phyloP scores from a whole-genome alignment of 352 stramenopile genomes.

The Pythium sukuiense region DNA sequence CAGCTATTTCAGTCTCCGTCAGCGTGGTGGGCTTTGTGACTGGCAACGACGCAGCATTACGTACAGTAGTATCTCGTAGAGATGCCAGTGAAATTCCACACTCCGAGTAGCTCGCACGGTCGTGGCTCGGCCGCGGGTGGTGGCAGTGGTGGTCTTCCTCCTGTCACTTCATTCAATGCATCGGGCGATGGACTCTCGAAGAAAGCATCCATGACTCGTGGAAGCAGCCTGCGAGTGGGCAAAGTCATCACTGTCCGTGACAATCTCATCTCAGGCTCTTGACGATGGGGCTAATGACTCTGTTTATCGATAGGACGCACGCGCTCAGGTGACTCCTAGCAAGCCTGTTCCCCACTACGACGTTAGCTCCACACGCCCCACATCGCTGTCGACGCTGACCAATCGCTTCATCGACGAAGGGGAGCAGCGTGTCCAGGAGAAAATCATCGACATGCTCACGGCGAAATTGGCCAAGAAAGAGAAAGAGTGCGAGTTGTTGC shows the following conservation, averaged over 20 bases:
- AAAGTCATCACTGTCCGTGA: conserved; percentile 50
- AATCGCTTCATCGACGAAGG: conserved; percentile 39
- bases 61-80: too few relatives aligned
- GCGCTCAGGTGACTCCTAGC: conserved; percentile 27
- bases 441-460: conserved; percentile 66
- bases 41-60: too few relatives aligned
- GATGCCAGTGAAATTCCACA: not conserved
- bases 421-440: conserved; percentile 54
- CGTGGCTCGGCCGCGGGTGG: not conserved
- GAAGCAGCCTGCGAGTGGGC: conserved; percentile 47
- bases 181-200: not conserved
- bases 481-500: conserved; percentile 53
- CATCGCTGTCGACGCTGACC: not conserved
- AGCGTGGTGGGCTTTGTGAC: too few relatives aligned
- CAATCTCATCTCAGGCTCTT: not conserved
- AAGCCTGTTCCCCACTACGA: conserved; percentile 5
- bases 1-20: too few relatives aligned
- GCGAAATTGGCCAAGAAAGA: conserved; percentile 63
- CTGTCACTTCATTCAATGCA: not conserved
- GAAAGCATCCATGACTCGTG: conserved; percentile 12
- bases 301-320: conserved; percentile 31
- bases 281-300: not conserved
- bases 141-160: not conserved
- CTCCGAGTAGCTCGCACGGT: not conserved
- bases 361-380: not conserved